phyloP scores from a whole-genome alignment of 2,329 filamentous ascomycete species.

The Paecilomyces dactylethromorphus region DNA sequence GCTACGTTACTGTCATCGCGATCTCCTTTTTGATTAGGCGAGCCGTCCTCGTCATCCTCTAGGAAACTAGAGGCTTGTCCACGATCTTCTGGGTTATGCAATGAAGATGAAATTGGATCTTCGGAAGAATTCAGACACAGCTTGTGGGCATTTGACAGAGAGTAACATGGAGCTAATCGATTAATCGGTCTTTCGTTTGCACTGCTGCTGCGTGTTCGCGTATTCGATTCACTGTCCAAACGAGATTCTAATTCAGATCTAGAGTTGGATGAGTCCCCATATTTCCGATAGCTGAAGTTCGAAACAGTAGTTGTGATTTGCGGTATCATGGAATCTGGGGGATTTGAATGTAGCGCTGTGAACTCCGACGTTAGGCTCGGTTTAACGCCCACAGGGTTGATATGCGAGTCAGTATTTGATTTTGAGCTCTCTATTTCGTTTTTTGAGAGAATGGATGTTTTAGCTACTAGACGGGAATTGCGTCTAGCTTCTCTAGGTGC shows the following conservation, averaged over 20 bases:
- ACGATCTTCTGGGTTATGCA: background rate
- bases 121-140: background rate
- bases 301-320: no score
- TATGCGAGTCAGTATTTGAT: background rate
- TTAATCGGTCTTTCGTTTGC: background rate
- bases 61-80: background rate
- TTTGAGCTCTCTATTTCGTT: background rate
- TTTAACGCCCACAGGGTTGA: no score
- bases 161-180: background rate
- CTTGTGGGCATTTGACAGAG: background rate
- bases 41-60: background rate
- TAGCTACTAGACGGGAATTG: background rate
- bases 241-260: background rate
- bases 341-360: no score
- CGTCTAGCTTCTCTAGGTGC: background rate
- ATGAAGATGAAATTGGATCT: background rate
- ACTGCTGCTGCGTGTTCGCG: background rate
- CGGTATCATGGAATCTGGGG: no score
- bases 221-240: background rate
- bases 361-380: no score
- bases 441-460: background rate
- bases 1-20: background rate
- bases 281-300: background rate
- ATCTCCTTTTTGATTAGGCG: background rate
- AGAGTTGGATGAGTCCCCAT: background rate